These are phyloP conservation scores for Martiniozyma asiatica DNA, from an alignment of 1,139 yeast genomes.

Conservation along the genomic window DNA sequence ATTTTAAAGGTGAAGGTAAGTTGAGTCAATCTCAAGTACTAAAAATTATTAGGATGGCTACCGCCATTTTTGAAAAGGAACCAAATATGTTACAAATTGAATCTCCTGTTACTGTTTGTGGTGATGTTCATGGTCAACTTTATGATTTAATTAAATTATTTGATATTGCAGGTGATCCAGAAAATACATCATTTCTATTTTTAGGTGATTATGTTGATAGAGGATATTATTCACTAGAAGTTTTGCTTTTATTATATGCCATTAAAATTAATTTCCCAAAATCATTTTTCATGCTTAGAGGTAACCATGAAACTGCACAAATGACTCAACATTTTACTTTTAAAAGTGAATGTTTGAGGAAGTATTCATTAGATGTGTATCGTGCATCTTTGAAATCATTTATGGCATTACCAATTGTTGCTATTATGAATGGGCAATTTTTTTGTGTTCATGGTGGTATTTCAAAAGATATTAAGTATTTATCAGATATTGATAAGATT, in stretches of 20 bases:
- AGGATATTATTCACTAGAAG: conserved; percentile 86
- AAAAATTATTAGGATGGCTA: conserved; percentile 56
- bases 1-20: conserved; percentile 74
- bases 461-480: conserved; percentile 66
- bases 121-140: conserved; percentile 93
- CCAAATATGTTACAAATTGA: conserved; percentile 74
- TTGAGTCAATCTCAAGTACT: conserved; percentile 62
- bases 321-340: conserved; percentile 90
- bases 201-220: conserved; percentile 95
- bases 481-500: conserved; percentile 57
- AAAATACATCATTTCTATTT: conserved; percentile 61
- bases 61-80: conserved; percentile 52
- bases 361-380: conserved; percentile 58
- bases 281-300: conserved; percentile 75
- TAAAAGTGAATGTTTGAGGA: conserved; percentile 82
- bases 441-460: conserved; percentile 98
- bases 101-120: conserved; percentile 94
- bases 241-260: conserved; percentile 69
- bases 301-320: conserved; percentile 93
- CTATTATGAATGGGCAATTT: conserved; percentile 87
- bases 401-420: conserved; percentile 84
- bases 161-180: conserved; percentile 90
- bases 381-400: conserved; percentile 71
- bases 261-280: conserved; percentile 69
- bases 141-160: conserved; percentile 83